Evolutionary conservation across 2,329 filamentous ascomycete species (phyloP).

Genomic region (Calonectria hongkongensis): DNA sequence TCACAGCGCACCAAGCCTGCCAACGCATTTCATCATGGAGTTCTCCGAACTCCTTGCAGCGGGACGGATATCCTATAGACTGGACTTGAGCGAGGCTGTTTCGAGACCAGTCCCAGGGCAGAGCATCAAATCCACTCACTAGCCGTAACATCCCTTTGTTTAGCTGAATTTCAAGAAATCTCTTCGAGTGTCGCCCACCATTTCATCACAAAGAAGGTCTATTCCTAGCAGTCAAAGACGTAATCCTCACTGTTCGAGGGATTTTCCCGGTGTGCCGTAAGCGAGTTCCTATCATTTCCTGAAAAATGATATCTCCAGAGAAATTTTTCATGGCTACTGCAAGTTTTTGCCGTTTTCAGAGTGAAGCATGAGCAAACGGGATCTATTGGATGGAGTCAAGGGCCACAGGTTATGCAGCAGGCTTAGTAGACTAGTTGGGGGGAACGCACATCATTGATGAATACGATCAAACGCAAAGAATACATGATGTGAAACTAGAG

Average conservation of each 20-base stretch:
- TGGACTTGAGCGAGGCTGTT: neutral
- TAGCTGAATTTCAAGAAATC: neutral
- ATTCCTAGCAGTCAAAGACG: neutral
- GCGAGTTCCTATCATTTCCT: neutral
- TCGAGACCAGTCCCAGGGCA: neutral
- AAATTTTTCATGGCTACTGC: neutral
- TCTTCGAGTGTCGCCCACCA: neutral
- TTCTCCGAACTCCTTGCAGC: conserved; percentile 12
- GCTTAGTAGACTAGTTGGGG: neutral
- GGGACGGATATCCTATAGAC: neutral
- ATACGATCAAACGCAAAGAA: no score
- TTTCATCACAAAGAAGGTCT: neutral
- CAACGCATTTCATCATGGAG: neutral
- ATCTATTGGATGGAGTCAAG: neutral
- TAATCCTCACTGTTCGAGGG: neutral
- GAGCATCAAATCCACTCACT: neutral
- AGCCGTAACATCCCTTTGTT: neutral
- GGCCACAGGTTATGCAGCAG: neutral
- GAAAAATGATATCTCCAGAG: neutral
- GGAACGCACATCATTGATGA: conserved; percentile 4
- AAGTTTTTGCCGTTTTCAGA: conserved; percentile 13
- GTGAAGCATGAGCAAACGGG: neutral
- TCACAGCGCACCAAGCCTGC: neutral
- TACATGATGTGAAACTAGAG: no score
- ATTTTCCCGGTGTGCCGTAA: neutral